Conservation (phyloP, 2,329 filamentous ascomycete species). For the Colletotrichum sp. region DNA sequence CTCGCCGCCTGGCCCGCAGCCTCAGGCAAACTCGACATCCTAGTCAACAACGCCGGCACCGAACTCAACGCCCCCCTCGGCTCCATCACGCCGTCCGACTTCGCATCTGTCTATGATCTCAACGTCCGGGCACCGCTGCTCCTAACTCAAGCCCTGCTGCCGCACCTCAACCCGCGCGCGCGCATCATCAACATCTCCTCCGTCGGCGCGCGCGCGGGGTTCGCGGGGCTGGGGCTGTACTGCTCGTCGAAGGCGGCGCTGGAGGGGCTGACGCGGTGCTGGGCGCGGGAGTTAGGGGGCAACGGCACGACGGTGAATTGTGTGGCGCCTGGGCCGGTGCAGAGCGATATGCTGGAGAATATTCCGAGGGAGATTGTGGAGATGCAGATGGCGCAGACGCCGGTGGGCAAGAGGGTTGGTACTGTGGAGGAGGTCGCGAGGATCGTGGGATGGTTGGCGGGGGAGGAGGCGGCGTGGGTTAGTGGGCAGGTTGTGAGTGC, state of each 20-base stretch:
- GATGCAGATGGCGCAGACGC: constrained; percentile 54
- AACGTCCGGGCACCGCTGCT: constrained; percentile 62
- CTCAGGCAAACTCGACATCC: constrained; percentile 31
- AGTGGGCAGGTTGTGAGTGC: constrained; percentile 62
- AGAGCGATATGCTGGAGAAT: constrained; percentile 61
- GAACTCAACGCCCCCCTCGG: constrained; percentile 38
- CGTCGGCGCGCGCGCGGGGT: constrained; percentile 53
- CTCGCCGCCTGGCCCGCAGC: constrained; percentile 27
- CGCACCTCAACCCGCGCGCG: constrained; percentile 49
- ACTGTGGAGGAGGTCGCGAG: constrained; percentile 58
- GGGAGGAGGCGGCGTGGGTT: constrained; percentile 52
- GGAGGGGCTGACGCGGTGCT: constrained; percentile 63
- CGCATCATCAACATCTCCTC: constrained; percentile 67
- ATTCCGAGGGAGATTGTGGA: constrained; percentile 54
- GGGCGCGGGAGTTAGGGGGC: constrained; percentile 62
- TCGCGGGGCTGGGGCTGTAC: constrained; percentile 54
- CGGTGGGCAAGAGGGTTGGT: constrained; percentile 55
- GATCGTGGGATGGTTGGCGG: constrained; percentile 60
- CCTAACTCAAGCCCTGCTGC: constrained; percentile 57
- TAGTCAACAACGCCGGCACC: constrained; percentile 44
- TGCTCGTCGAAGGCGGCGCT: constrained; percentile 63
- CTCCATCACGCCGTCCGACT: constrained; percentile 53
- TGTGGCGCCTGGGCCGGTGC: constrained; percentile 63
- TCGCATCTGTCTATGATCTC: constrained; percentile 57
- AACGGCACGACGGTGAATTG: constrained; percentile 66